phyloP scores from a whole-genome alignment of 2,329 filamentous ascomycete species.

The Botrytis cinerea region DNA sequence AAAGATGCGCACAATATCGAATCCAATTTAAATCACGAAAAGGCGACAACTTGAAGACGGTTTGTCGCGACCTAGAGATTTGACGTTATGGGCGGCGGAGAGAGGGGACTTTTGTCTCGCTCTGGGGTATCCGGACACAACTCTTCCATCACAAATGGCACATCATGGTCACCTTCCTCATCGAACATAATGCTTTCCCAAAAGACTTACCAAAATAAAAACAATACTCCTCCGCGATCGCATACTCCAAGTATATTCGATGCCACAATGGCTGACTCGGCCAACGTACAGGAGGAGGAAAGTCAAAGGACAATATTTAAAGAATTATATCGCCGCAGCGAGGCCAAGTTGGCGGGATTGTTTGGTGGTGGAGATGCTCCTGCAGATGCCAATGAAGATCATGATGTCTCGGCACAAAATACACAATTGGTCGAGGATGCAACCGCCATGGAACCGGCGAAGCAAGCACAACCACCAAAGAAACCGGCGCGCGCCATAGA shows the following conservation, averaged over 20 bases:
- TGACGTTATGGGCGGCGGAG: conserved; percentile 27
- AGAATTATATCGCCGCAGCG: conserved; percentile 74
- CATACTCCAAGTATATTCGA: conserved; percentile 38
- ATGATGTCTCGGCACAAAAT: conserved; percentile 40
- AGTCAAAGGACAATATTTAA: conserved; percentile 70
- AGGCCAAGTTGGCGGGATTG: conserved; percentile 75
- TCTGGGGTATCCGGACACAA: conserved; percentile 31
- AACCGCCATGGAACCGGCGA: conserved; percentile 52
- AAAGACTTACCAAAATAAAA: conserved; percentile 57
- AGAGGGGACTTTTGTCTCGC: conserved; percentile 36
- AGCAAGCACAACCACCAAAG: conserved; percentile 57
- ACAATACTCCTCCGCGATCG: conserved; percentile 53
- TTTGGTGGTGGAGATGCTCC: conserved; percentile 54
- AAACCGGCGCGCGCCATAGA: conserved; percentile 76
- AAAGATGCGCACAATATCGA: conserved; percentile 25
- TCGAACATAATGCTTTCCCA: conserved; percentile 49
- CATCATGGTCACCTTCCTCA: conserved; percentile 63
- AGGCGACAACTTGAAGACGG: conserved; percentile 31
- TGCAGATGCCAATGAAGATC: conserved; percentile 28
- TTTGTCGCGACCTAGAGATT: conserved; percentile 33
- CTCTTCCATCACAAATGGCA: conserved; percentile 45
- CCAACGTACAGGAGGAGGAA: conserved; percentile 65
- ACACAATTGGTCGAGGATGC: conserved; percentile 49
- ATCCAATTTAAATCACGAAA: conserved; percentile 35
- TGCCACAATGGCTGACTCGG: conserved; percentile 50